Evolutionary conservation across 176 grass and related monocot genomes (phyloP), one percentile per base, ranked within the genome.

Genomic region (Avena sativa): DNA sequence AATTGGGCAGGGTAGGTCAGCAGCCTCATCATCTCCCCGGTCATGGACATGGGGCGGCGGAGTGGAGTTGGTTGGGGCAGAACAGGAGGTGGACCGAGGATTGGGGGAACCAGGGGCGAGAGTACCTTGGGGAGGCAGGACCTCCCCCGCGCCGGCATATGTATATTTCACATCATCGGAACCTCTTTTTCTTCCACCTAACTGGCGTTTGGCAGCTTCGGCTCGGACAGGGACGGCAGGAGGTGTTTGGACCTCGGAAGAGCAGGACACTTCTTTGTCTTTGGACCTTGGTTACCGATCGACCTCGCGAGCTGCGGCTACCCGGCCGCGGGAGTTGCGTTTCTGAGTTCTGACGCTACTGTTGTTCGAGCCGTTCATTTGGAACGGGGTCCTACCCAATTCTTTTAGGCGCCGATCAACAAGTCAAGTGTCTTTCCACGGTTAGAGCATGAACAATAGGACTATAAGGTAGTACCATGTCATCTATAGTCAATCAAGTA

Each of bases 61-160:
- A 52, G 49, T 15, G 46, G 62, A 34, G 16, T 10, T 15, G 43
- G 14, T 67, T 67, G 64, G 28, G 34, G 64, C 28, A 44, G 68
- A 74, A 58, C 51, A 5, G 61, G 51, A 58, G 17, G 65, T 1
- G 76, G 55, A 6, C 43, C 32, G 62, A 14, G 53, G 20, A 13
- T 5, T 51, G 23, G 23, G 25, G 81, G 26, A 44, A 71, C 72
- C 51, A 12, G 84, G 80, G 89, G 80, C 56, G 85, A 80, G 8
- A 84, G 85, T 79, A 84, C 74, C 89, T 69, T 21, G 89, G 89
- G 89, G 49, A 91, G 89, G 89, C 89, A 65, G 44, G 65, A 79
- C 79, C 67, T 58, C 49, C 74, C 71, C 74, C 50, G 8, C 5
- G 74, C 49, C 74, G 67, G 82, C 82, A 67, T 67, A 59, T 76